A percentile compares a stretch with the other conserved stretches of the same genome.
phyloP scores from a whole-genome alignment of 208 protist species.

The Trypanosoma platydactyli region DNA sequence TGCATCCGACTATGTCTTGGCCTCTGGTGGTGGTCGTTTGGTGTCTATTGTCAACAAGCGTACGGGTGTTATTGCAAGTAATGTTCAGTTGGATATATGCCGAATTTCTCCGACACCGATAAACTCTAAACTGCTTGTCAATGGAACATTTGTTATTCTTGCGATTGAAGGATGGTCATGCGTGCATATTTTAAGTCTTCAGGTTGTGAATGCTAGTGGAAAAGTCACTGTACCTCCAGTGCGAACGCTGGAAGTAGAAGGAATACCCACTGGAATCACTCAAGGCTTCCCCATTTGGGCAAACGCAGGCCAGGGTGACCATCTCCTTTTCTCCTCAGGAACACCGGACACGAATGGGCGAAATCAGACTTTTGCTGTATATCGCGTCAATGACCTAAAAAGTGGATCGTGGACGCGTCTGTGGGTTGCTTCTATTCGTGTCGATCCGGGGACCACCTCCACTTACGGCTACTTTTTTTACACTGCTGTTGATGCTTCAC shows the following conservation, averaged over 20 bases:
- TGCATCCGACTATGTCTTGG: slow-evolving; percentile 12
- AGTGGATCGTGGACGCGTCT: background rate
- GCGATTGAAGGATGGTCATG: slow-evolving; percentile 20
- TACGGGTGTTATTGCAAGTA: slow-evolving; percentile 12
- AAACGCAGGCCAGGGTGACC: slow-evolving; percentile 9
- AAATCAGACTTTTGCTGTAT: slow-evolving; percentile 21
- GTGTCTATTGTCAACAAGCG: slow-evolving; percentile 20
- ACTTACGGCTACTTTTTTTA: slow-evolving; percentile 31
- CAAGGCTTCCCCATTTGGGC: slow-evolving; percentile 4
- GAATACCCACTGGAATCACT: background rate
- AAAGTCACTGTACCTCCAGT: background rate
- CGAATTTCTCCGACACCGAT: background rate
- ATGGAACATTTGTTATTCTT: slow-evolving; percentile 26
- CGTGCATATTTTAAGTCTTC: slow-evolving; percentile 21
- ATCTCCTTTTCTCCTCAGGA: slow-evolving; percentile 7
- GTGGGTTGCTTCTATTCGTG: slow-evolving; percentile 1
- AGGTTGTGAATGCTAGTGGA: slow-evolving; percentile 1
- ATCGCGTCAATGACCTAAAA: slow-evolving; percentile 5
- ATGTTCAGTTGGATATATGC: slow-evolving; percentile 11
- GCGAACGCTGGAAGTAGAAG: slow-evolving; percentile 4
- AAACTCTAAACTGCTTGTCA: slow-evolving; percentile 9
- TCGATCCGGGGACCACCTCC: slow-evolving; percentile 1
- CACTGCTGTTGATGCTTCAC: background rate
- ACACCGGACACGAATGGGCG: background rate
- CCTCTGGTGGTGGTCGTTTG: slow-evolving; percentile 19